Evolutionary conservation across 2,329 filamentous ascomycete genomes (phyloP).

Genomic region (Apiospora pterosperma): DNA sequence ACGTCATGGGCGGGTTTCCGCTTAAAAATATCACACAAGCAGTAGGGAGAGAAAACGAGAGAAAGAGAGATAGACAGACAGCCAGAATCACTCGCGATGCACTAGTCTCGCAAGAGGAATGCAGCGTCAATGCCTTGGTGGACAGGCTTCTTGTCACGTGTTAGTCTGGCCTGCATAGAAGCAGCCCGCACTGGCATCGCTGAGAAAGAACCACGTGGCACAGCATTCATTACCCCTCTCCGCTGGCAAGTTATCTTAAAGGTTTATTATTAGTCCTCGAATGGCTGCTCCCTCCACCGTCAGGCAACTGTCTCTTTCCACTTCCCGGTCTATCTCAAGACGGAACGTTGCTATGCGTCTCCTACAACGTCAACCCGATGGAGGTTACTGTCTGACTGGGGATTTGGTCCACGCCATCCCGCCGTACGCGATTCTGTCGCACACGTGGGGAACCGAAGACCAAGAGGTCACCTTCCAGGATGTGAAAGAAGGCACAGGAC

Average conservation of each 20-base stretch:
- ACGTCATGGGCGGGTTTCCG: no score
- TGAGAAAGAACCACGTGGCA: not conserved
- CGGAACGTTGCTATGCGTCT: not conserved
- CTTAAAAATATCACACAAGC: no score
- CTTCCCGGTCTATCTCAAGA: not conserved
- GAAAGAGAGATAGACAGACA: no score
- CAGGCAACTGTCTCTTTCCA: not conserved
- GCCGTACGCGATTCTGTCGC: conserved; percentile 1
- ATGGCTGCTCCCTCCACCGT: not conserved
- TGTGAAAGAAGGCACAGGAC: not conserved
- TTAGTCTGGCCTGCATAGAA: no score
- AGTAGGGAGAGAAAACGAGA: no score
- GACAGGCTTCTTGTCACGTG: no score
- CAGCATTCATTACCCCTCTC: not conserved
- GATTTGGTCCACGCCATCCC: not conserved
- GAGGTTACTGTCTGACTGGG: not conserved
- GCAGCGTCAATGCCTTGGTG: no score
- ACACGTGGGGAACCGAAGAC: not conserved
- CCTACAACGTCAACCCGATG: not conserved
- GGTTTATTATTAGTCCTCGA: not conserved
- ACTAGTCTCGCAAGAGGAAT: no score
- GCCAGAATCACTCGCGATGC: no score
- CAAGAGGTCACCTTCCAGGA: conserved; percentile 1
- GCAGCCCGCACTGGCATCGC: not conserved
- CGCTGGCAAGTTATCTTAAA: no score